phyloP scores from a whole-genome alignment of 1,284 basidiomycete species.

The Lentinula novae-zelandiae region DNA sequence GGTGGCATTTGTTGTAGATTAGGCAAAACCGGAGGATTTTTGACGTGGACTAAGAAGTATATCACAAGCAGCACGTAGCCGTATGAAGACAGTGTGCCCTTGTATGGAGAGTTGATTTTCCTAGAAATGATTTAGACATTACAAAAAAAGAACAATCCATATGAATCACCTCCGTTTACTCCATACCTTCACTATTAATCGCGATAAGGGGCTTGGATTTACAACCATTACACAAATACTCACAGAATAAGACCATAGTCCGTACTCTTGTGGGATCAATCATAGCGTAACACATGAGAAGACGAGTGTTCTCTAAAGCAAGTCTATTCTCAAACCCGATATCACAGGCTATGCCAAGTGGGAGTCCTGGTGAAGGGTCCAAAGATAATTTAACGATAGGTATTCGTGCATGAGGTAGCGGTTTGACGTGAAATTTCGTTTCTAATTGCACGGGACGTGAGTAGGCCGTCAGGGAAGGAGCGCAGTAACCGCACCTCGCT shows the following conservation, averaged over 20 bases:
- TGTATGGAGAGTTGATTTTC: conserved; percentile 98
- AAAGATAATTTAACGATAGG: conserved; percentile 97
- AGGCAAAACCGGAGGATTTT: conserved; percentile 90
- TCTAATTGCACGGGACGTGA: conserved; percentile 43
- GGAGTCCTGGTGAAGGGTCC: conserved; percentile 85
- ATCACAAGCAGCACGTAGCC: conserved; percentile 98
- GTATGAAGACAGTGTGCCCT: conserved; percentile 95
- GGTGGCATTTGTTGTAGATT: conserved; percentile 90
- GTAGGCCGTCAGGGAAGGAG: conserved; percentile 2
- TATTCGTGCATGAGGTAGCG: conserved; percentile 94
- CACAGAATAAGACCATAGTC: conserved; percentile 93
- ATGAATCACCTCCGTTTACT: conserved; percentile 80
- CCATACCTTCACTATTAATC: conserved; percentile 89
- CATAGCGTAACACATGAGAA: conserved; percentile 97
- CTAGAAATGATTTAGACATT: conserved; percentile 33
- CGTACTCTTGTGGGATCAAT: conserved; percentile 93
- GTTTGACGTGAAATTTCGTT: conserved; percentile 97
- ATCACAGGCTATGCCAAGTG: conserved; percentile 92
- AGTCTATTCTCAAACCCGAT: conserved; percentile 98
- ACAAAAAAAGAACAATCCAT: background rate
- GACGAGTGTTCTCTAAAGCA: conserved; percentile 93
- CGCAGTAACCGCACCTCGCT: conserved; percentile 64
- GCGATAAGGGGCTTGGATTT: conserved; percentile 8
- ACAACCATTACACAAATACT: conserved; percentile 16
- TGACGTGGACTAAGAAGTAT: conserved; percentile 96